These are phyloP conservation scores for Bjerkandera adusta DNA, from an alignment of 1,284 basidiomycete genomes.

Conservation along the genomic window DNA sequence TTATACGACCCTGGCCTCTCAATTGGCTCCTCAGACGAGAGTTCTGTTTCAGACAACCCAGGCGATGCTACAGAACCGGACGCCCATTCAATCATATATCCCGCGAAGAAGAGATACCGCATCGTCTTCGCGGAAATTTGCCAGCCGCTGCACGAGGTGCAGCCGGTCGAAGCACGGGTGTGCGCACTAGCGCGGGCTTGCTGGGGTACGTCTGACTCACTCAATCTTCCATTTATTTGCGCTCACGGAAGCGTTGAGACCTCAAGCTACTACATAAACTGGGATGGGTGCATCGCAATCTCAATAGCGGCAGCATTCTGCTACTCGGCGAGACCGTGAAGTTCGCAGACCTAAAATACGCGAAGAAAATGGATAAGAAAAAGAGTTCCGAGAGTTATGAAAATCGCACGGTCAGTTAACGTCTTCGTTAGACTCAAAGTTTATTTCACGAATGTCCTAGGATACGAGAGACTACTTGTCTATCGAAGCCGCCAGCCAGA, in stretches of 20 bases:
- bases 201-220: too few species aligned
- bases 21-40: too few species aligned
- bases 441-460: not conserved
- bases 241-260: not conserved
- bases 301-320: constrained; percentile 1
- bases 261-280: not conserved
- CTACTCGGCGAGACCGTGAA: not conserved
- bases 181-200: too few species aligned
- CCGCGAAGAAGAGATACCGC: too few species aligned
- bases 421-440: not conserved
- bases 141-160: too few species aligned
- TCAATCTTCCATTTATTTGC: too few species aligned
- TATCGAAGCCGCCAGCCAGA: not conserved
- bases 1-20: too few species aligned
- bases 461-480: not conserved
- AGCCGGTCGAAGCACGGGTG: too few species aligned
- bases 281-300: constrained; percentile 1
- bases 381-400: not conserved
- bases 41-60: too few species aligned
- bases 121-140: too few species aligned
- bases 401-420: not conserved
- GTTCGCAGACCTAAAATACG: not conserved
- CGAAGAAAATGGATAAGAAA: not conserved
- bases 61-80: too few species aligned
- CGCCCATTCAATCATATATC: too few species aligned